A percentile compares a stretch with the other conserved stretches of the same genome.
Evolutionary conservation across 371 early-diverging fungal species (phyloP).

Genomic region (Mortierella sp.): DNA sequence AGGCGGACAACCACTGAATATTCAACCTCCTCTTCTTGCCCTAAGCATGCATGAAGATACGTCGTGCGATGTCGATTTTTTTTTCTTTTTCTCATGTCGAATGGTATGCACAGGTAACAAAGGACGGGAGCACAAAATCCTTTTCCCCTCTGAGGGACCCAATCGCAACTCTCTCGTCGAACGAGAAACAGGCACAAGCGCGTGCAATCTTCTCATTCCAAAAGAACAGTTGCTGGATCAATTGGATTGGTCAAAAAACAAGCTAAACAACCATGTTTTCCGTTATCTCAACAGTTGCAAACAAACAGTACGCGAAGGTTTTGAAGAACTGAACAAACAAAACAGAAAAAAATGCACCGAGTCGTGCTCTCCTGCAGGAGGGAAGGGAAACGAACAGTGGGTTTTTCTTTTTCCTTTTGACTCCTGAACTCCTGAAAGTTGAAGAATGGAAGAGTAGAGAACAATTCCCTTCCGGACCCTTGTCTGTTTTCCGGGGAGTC

Average conservation of each 20-base stretch:
- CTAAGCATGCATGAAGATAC: background rate
- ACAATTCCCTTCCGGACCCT: background rate
- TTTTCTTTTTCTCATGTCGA: background rate
- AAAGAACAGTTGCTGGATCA: background rate
- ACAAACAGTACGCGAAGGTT: background rate
- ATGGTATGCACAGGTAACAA: background rate
- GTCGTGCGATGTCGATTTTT: background rate
- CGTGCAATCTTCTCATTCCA: conserved; percentile 4
- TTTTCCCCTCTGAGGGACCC: background rate
- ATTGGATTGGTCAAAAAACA: conserved; percentile 15
- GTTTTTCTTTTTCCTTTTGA: too few species aligned
- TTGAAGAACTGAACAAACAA: background rate
- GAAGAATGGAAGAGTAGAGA: background rate
- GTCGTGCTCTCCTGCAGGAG: background rate
- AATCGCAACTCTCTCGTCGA: background rate
- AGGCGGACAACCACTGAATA: background rate
- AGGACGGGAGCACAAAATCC: background rate
- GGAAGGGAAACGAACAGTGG: background rate
- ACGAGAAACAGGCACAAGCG: conserved; percentile 1
- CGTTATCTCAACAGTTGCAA: background rate
- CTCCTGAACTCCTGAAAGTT: background rate
- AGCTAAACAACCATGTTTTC: background rate
- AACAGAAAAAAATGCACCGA: background rate
- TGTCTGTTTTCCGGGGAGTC: background rate
- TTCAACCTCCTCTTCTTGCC: background rate